Percentiles rank a stretch among this genome's conserved stretches.
These are phyloP conservation scores for Clarireedia hainanense DNA, from an alignment of 2,329 filamentous ascomycete species.

Conservation along the genomic window DNA sequence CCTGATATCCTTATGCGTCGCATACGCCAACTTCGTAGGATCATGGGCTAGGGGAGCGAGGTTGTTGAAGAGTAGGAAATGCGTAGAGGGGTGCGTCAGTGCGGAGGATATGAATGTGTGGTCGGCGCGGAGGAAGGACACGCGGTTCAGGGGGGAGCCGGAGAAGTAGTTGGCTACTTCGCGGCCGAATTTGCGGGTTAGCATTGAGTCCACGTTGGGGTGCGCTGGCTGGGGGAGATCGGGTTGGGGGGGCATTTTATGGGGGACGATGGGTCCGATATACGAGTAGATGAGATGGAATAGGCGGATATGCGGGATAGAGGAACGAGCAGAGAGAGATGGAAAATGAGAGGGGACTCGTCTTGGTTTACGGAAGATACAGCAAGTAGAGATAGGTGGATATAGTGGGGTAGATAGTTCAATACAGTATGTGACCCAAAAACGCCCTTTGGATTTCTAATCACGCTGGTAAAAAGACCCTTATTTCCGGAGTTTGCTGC, in stretches of 20 bases:
- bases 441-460: background rate
- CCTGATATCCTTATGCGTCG: constrained; percentile 60
- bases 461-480: background rate
- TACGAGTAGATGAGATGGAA: background rate
- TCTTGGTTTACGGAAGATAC: background rate
- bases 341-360: background rate
- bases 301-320: background rate
- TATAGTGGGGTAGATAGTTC: background rate
- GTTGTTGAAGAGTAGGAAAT: constrained; percentile 72
- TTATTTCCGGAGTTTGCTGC: background rate
- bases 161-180: constrained; percentile 82
- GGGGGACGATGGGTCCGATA: background rate
- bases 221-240: constrained; percentile 28
- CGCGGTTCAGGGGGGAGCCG: constrained; percentile 67
- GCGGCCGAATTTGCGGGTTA: constrained; percentile 69
- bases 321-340: background rate
- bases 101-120: constrained; percentile 62
- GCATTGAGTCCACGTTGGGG: constrained; percentile 41
- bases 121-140: constrained; percentile 69
- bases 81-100: constrained; percentile 54
- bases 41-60: constrained; percentile 65
- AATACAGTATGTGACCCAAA: background rate
- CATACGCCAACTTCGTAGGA: constrained; percentile 56
- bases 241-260: constrained; percentile 25
- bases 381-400: background rate